A percentile compares a stretch with the other conserved stretches of the same genome.
Evolutionary conservation across 2,329 filamentous ascomycete species (phyloP).

Genomic region (Aspergillus pseudoglaucus): DNA sequence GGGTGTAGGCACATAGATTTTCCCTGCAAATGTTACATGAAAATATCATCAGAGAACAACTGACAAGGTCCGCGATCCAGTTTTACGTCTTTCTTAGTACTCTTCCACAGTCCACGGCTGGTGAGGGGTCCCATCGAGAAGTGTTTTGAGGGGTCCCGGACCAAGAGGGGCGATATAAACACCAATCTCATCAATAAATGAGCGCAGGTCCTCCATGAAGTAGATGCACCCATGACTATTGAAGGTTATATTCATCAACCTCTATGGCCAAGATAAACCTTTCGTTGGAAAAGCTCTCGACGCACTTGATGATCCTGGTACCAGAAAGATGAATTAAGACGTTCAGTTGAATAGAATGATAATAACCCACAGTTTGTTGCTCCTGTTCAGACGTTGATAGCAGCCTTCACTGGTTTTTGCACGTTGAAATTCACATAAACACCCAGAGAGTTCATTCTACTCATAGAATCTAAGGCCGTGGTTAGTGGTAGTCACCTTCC

Average conservation of each 20-base stretch:
- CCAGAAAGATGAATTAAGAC: too few relatives aligned
- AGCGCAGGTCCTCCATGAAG: slow-evolving; percentile 18
- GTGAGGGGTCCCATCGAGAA: slow-evolving; percentile 21
- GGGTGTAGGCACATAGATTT: slow-evolving; percentile 14
- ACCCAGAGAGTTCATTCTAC: too few relatives aligned
- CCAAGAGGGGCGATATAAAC: background rate
- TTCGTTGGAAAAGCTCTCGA: too few relatives aligned
- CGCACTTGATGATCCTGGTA: too few relatives aligned
- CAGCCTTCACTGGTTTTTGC: too few relatives aligned
- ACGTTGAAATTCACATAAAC: too few relatives aligned
- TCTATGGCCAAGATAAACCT: too few relatives aligned
- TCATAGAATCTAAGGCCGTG: too few relatives aligned
- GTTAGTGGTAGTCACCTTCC: too few relatives aligned
- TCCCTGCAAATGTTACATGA: slow-evolving; percentile 10
- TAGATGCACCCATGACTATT: slow-evolving; percentile 20
- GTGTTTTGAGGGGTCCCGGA: slow-evolving; percentile 6
- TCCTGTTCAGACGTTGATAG: too few relatives aligned
- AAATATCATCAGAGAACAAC: slow-evolving; percentile 3
- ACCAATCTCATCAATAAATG: background rate
- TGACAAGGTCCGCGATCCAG: slow-evolving; percentile 26
- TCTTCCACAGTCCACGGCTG: slow-evolving; percentile 14
- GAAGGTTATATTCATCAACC: slow-evolving; percentile 16
- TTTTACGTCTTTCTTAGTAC: slow-evolving; percentile 14
- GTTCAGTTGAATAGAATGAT: too few relatives aligned
- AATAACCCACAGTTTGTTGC: too few relatives aligned